phyloP scores from a whole-genome alignment of 768 basidiomycete genomes.

The Scleroderma bovista region DNA sequence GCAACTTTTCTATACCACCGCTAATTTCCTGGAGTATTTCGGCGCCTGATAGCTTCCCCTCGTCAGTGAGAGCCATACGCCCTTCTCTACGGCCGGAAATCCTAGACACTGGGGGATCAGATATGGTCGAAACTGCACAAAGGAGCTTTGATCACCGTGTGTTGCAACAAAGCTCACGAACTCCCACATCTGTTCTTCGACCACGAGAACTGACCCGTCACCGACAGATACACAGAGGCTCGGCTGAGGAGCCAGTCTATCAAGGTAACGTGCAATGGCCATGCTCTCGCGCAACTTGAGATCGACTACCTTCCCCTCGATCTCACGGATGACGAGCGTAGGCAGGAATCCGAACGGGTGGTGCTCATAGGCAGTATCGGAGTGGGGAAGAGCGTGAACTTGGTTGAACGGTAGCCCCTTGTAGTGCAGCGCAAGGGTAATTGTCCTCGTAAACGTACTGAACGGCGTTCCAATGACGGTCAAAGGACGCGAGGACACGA shows the following conservation, averaged over 20 bases:
- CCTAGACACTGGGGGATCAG: conserved; percentile 13
- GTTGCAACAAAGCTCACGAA: conserved; percentile 19
- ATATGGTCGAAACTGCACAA: neutral
- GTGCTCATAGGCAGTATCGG: conserved; percentile 21
- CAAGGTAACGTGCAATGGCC: conserved; percentile 26
- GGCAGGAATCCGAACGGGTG: conserved; percentile 30
- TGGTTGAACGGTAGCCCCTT: conserved; percentile 25
- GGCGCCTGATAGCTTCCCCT: conserved; percentile 14
- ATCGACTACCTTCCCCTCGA: conserved; percentile 16
- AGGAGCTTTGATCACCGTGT: neutral
- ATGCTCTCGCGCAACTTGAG: conserved; percentile 24
- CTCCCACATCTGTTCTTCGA: conserved; percentile 30
- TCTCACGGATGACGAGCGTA: conserved; percentile 25
- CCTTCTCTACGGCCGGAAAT: conserved; percentile 24
- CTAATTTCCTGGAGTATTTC: conserved; percentile 17
- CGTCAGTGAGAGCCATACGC: conserved; percentile 24
- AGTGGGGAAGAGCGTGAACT: conserved; percentile 21
- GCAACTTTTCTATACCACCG: conserved; percentile 13
- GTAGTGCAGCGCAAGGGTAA: conserved; percentile 25
- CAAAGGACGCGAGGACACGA: conserved; percentile 17
- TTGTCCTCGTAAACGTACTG: conserved; percentile 29
- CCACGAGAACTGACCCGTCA: conserved; percentile 13
- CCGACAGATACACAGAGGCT: conserved; percentile 16
- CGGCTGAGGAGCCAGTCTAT: conserved; percentile 26
- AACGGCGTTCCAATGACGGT: conserved; percentile 29